Percentiles rank a stretch among this genome's conserved stretches.
These are phyloP conservation scores for Kazachstania taianensis DNA, from an alignment of 805 yeast species.

Conservation along the genomic window DNA sequence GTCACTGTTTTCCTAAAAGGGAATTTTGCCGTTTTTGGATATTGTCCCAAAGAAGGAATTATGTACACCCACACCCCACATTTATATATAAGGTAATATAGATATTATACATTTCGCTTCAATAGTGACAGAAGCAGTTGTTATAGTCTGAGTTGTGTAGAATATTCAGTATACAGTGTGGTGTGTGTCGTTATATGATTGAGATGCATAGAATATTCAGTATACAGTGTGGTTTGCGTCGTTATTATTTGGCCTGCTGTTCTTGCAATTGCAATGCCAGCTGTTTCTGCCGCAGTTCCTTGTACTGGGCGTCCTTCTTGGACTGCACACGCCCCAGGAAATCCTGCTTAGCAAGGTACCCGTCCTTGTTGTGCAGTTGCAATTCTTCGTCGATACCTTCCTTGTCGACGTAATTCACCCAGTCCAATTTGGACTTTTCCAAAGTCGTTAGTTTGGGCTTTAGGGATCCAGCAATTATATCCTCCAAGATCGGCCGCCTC, in stretches of 20 bases:
- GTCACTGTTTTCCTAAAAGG: too few species aligned
- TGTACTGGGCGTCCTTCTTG: slow-evolving; percentile 31
- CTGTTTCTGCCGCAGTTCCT: slow-evolving; percentile 31
- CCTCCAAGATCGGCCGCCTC: slow-evolving; percentile 67
- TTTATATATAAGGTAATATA: too few species aligned
- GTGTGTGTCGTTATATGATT: too few species aligned
- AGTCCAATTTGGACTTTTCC: slow-evolving; percentile 87
- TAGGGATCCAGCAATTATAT: slow-evolving; percentile 57
- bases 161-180: too few species aligned
- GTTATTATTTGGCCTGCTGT: slow-evolving; percentile 5
- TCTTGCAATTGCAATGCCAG: slow-evolving; percentile 21
- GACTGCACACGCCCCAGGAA: slow-evolving; percentile 68
- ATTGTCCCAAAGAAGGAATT: too few species aligned
- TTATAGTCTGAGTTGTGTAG: too few species aligned
- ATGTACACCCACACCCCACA: too few species aligned
- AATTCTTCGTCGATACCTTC: slow-evolving; percentile 79
- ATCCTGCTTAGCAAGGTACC: slow-evolving; percentile 84
- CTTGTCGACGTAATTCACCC: slow-evolving; percentile 89
- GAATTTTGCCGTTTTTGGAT: too few species aligned
- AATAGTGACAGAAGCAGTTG: too few species aligned
- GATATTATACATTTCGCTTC: too few species aligned
- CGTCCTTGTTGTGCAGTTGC: slow-evolving; percentile 71
- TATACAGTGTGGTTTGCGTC: too few species aligned
- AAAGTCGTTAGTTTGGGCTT: slow-evolving; percentile 79
- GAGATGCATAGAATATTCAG: too few species aligned